Percentiles rank a stretch among this genome's conserved stretches.
Evolutionary conservation across 345 rosid species (phyloP).

Genomic region (Boechera stricta): DNA sequence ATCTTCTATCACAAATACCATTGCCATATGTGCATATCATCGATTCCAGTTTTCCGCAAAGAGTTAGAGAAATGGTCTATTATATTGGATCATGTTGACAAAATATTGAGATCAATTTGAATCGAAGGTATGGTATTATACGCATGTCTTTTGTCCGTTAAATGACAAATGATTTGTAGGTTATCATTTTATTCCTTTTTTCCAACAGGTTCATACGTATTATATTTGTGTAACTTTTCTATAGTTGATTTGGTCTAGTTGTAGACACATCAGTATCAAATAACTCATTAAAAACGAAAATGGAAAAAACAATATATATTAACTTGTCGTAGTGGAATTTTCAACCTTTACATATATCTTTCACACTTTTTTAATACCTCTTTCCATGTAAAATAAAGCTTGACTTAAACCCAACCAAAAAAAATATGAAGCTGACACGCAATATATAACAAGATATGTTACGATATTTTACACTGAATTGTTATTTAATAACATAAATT

Average conservation of each 20-base stretch:
- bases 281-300: background rate
- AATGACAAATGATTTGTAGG: background rate
- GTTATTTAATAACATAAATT: background rate
- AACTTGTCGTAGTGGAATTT: constrained; percentile 36
- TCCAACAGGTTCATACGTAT: background rate
- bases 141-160: background rate
- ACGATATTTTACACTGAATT: background rate
- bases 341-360: constrained; percentile 21
- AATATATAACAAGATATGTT: constrained; percentile 15
- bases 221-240: background rate
- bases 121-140: no score
- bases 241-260: constrained; percentile 9
- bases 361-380: constrained; percentile 9
- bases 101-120: background rate
- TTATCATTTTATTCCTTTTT: background rate
- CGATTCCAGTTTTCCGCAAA: no score
- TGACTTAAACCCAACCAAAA: background rate
- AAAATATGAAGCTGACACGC: constrained; percentile 1
- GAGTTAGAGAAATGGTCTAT: no score
- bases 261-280: constrained; percentile 10
- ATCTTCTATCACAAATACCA: background rate
- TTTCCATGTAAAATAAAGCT: constrained; percentile 28
- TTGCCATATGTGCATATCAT: no score
- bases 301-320: background rate
- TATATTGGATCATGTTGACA: no score